Conservation (phyloP, 148 eudicot genomes). For the Rhododendron williamsianum region DNA sequence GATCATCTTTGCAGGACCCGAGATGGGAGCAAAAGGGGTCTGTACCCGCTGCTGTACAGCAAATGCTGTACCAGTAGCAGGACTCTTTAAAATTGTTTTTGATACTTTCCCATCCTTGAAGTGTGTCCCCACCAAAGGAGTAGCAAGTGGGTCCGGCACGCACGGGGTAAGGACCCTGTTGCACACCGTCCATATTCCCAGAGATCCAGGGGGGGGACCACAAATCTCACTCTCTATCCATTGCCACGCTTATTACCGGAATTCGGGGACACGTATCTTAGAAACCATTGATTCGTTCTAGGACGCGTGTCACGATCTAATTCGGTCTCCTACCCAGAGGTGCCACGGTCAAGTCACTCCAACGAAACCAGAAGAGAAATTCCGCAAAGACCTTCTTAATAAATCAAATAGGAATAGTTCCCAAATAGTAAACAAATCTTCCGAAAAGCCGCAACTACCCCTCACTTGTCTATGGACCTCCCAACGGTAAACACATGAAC, state of each 20-base stretch:
- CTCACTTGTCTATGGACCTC: neutral
- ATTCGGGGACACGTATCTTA: neutral
- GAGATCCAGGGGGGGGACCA: neutral
- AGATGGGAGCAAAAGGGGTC: too few species aligned
- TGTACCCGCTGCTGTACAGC: too few species aligned
- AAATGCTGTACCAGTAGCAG: too few species aligned
- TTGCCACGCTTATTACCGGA: neutral
- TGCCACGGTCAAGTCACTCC: neutral
- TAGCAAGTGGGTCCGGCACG: too few species aligned
- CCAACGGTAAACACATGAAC: neutral
- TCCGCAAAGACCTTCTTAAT: too few species aligned
- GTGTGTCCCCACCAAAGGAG: too few species aligned
- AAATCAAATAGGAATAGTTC: too few species aligned
- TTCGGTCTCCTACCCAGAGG: neutral
- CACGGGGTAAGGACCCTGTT: too few species aligned
- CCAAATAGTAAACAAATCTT: neutral
- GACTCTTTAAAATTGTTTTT: too few species aligned
- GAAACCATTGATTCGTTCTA: neutral
- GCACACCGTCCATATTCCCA: neutral
- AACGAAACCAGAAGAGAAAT: neutral
- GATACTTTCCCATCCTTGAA: too few species aligned
- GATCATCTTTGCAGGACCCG: too few species aligned
- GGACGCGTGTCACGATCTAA: neutral
- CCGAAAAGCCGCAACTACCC: too few species aligned
- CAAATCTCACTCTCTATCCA: neutral